These are phyloP conservation scores for Cryptococcus sp. DNA, from an alignment of 1,284 basidiomycete genomes.

Conservation along the genomic window DNA sequence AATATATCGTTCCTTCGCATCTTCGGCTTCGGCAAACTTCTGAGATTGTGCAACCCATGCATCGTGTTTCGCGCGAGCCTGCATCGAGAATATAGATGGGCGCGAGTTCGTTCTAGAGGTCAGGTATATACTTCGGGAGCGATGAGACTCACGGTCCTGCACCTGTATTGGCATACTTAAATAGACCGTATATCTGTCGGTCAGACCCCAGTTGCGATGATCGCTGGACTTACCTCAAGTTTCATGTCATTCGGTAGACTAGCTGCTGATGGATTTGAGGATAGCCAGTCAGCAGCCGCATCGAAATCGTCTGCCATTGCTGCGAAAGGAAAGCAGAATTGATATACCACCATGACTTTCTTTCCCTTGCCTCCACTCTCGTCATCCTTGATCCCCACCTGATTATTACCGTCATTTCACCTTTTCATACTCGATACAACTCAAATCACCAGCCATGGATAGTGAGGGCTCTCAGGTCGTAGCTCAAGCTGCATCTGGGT, in stretches of 20 bases:
- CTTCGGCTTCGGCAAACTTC: slow-evolving; percentile 56
- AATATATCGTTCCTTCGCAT: slow-evolving; percentile 57
- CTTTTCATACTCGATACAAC: background rate
- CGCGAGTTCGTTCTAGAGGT: slow-evolving; percentile 54
- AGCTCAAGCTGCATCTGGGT: background rate
- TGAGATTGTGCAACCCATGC: slow-evolving; percentile 64
- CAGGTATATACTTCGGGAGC: background rate
- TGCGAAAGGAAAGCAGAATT: background rate
- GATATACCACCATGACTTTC: background rate
- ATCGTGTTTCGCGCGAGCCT: slow-evolving; percentile 81
- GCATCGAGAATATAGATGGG: slow-evolving; percentile 75
- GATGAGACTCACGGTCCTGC: slow-evolving; percentile 25
- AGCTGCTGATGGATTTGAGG: slow-evolving; percentile 25
- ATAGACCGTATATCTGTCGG: slow-evolving; percentile 70
- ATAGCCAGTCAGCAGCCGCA: slow-evolving; percentile 32
- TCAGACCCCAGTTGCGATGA: background rate
- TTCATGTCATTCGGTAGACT: slow-evolving; percentile 33
- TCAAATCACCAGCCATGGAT: background rate
- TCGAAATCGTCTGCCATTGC: slow-evolving; percentile 18
- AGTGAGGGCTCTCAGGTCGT: slow-evolving; percentile 1
- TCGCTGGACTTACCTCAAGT: slow-evolving; percentile 29
- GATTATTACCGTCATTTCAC: background rate
- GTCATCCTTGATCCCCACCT: background rate
- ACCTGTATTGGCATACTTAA: slow-evolving; percentile 63
- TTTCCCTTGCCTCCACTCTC: background rate